Evolutionary conservation across 2,329 filamentous ascomycete species (phyloP).

Genomic region (Colletotrichum viniferum): DNA sequence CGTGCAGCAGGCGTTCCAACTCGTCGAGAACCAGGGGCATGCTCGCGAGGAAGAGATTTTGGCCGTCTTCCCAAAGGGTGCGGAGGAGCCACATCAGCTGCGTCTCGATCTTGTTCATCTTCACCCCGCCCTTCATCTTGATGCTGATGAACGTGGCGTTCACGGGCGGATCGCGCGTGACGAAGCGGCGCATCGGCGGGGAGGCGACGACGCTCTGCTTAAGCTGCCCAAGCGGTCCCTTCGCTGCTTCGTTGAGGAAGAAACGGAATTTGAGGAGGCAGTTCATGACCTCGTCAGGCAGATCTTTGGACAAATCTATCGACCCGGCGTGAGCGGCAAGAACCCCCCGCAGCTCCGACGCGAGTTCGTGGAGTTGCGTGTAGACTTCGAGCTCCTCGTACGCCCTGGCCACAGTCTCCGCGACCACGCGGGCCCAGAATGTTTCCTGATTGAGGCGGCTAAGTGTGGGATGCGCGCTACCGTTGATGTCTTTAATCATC

Average conservation of each 20-base stretch:
- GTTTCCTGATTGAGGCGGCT: constrained; percentile 11
- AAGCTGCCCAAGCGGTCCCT: constrained; percentile 32
- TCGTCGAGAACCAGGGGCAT: constrained; percentile 49
- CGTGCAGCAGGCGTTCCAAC: constrained; percentile 46
- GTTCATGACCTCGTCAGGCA: constrained; percentile 42
- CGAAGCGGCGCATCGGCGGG: constrained; percentile 41
- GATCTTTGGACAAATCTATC: constrained; percentile 35
- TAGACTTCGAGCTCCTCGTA: constrained; percentile 41
- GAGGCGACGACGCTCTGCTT: constrained; percentile 35
- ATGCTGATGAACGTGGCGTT: constrained; percentile 26
- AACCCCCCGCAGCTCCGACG: constrained; percentile 19
- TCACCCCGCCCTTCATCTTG: background rate
- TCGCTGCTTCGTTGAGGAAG: constrained; percentile 36
- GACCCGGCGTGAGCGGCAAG: constrained; percentile 29
- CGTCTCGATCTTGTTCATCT: constrained; percentile 23
- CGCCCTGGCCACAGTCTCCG: constrained; percentile 33
- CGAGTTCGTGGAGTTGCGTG: constrained; percentile 38
- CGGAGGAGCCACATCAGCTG: constrained; percentile 40
- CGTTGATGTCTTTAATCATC: constrained; percentile 40
- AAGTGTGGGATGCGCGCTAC: constrained; percentile 30
- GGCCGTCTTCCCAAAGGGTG: constrained; percentile 39
- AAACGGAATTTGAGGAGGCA: constrained; percentile 44
- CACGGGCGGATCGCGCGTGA: constrained; percentile 29
- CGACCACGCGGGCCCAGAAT: constrained; percentile 41
- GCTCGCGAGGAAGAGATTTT: constrained; percentile 32